Evolutionary conservation across 441 rosid genomes (phyloP).

Genomic region (Euphorbia schlechtendalii): DNA sequence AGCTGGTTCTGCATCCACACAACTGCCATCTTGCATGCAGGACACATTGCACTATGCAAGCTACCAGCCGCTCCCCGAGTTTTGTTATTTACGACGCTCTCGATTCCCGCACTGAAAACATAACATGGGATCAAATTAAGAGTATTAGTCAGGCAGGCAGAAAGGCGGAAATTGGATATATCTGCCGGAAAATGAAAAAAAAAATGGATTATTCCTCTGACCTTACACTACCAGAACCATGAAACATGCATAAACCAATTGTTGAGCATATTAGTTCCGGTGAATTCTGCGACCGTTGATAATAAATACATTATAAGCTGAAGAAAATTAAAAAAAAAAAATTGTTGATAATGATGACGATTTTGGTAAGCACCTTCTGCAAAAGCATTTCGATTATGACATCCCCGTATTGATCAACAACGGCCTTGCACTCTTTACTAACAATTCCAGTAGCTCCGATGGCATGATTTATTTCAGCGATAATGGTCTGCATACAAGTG

Average conservation of each 20-base stretch:
- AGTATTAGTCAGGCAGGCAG: background rate
- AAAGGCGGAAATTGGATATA: background rate
- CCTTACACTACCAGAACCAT: constrained; percentile 64
- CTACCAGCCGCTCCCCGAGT: constrained; percentile 25
- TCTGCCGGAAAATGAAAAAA: background rate
- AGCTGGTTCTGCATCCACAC: constrained; percentile 75
- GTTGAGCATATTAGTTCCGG: constrained; percentile 64
- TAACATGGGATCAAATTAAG: background rate
- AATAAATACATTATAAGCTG: background rate
- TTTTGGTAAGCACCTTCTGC: constrained; percentile 38
- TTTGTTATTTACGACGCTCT: constrained; percentile 50
- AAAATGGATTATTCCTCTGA: constrained; percentile 17
- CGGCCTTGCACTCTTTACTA: constrained; percentile 69
- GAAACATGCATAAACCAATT: constrained; percentile 63
- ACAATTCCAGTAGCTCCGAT: constrained; percentile 77
- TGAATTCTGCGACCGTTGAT: constrained; percentile 37
- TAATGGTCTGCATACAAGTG: constrained; percentile 34
- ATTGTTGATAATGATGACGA: constrained; percentile 9
- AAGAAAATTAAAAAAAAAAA: background rate
- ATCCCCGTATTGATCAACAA: constrained; percentile 62
- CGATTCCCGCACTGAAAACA: constrained; percentile 56
- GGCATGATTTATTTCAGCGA: constrained; percentile 70
- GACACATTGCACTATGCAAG: constrained; percentile 45
- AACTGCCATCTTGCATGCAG: constrained; percentile 71
- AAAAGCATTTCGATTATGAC: constrained; percentile 56